These are phyloP conservation scores for Hyphopichia homilentoma DNA, from an alignment of 805 yeast species.

Conservation along the genomic window DNA sequence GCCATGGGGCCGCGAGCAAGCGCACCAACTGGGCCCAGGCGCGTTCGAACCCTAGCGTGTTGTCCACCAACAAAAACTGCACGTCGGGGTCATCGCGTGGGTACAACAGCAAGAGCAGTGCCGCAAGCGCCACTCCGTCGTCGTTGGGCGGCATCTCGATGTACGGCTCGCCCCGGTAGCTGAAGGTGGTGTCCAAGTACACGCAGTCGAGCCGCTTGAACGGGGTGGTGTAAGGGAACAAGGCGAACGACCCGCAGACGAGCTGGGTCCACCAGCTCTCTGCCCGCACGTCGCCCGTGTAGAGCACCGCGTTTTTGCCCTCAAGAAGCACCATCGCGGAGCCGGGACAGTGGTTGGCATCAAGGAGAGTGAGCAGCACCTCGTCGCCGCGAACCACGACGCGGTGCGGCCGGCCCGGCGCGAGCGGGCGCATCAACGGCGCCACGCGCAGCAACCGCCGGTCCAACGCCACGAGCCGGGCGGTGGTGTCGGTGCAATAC, in stretches of 20 bases:
- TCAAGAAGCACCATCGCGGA: constrained; percentile 52
- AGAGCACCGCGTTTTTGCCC: constrained; percentile 32
- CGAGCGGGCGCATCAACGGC: constrained; percentile 14
- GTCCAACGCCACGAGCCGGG: constrained; percentile 17
- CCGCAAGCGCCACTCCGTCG: constrained; percentile 35
- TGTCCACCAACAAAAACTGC: constrained; percentile 37
- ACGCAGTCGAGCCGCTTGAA: constrained; percentile 36
- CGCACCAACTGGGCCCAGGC: constrained; percentile 40
- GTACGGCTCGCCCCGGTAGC: constrained; percentile 46
- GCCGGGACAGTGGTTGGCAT: constrained; percentile 60
- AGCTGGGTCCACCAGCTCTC: constrained; percentile 49
- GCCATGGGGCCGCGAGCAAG: constrained; percentile 15
- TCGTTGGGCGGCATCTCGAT: constrained; percentile 40
- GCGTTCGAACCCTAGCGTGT: constrained; percentile 51
- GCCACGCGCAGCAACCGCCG: constrained; percentile 13
- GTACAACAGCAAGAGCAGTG: constrained; percentile 34
- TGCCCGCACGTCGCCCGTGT: constrained; percentile 58
- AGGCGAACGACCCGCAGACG: constrained; percentile 27
- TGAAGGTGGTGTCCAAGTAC: constrained; percentile 55
- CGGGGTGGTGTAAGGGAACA: constrained; percentile 41
- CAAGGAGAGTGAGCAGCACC: constrained; percentile 39
- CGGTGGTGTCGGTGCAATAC: constrained; percentile 42
- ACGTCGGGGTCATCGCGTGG: constrained; percentile 38
- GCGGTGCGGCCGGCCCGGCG: constrained; percentile 16
- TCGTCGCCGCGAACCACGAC: constrained; percentile 10